Percentiles rank a stretch among this genome's conserved stretches.
Conservation (phyloP, 2,329 filamentous ascomycete species). For the Colletotrichum orchidophilum region DNA sequence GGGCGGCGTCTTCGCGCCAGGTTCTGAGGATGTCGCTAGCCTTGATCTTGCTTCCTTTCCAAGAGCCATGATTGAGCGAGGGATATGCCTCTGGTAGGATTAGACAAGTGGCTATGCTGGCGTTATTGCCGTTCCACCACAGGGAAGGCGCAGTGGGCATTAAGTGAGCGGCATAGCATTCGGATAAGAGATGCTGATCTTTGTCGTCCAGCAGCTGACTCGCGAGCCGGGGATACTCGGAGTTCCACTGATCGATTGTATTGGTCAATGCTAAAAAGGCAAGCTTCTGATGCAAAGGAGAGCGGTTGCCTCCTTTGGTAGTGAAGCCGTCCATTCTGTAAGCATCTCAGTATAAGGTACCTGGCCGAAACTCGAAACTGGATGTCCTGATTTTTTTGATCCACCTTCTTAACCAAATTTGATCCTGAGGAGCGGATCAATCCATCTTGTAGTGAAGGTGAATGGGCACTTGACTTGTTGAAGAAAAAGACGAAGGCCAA, state of each 20-base stretch:
- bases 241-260: conserved; percentile 13
- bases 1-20: conserved; percentile 20
- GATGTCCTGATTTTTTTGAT: background rate
- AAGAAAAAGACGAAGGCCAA: no score
- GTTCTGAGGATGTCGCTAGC: background rate
- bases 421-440: background rate
- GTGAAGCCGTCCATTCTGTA: background rate
- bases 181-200: conserved; percentile 2
- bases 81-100: conserved; percentile 3
- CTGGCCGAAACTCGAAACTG: background rate
- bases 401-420: background rate
- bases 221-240: background rate
- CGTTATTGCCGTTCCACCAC: conserved; percentile 23
- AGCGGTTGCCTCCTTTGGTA: background rate
- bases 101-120: background rate
- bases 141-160: conserved; percentile 10
- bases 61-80: background rate
- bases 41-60: background rate
- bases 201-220: background rate
- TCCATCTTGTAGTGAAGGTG: background rate
- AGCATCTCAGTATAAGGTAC: background rate
- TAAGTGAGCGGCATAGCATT: conserved; percentile 1
- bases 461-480: background rate
- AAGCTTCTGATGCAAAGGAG: background rate
- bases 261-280: conserved; percentile 18